Percentiles rank a stretch among this genome's conserved stretches.
phyloP scores from a whole-genome alignment of 768 basidiomycete species.

The Naganishia vaughanmartiniae region DNA sequence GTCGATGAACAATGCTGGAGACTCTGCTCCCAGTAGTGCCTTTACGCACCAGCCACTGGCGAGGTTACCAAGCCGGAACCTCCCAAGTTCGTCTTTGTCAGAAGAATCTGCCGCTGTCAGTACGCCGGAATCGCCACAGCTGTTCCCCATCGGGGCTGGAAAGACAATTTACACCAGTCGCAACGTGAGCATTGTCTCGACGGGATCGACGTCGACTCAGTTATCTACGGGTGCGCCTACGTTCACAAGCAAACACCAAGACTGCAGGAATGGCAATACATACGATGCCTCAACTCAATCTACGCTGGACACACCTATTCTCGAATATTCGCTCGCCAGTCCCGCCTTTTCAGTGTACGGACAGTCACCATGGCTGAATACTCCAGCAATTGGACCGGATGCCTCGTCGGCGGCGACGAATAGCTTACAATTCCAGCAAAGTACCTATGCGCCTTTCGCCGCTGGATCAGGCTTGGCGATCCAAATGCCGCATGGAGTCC shows the following conservation, averaged over 20 bases:
- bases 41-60: slow-evolving; percentile 23
- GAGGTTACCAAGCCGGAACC: neutral
- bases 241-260: neutral
- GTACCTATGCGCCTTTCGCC: neutral
- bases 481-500: neutral
- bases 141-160: slow-evolving; percentile 16
- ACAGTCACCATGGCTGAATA: slow-evolving; percentile 24
- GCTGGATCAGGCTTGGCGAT: slow-evolving; percentile 14
- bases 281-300: neutral
- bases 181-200: neutral
- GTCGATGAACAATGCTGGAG: slow-evolving; percentile 17
- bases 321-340: slow-evolving; percentile 22
- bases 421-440: slow-evolving; percentile 8
- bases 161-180: slow-evolving; percentile 7
- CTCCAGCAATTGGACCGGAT: slow-evolving; percentile 1
- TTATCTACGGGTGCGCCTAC: slow-evolving; percentile 1
- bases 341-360: slow-evolving; percentile 18
- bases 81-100: slow-evolving; percentile 4
- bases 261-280: neutral
- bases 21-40: slow-evolving; percentile 12
- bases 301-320: slow-evolving; percentile 9
- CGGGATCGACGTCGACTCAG: neutral
- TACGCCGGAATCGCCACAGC: slow-evolving; percentile 7
- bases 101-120: neutral
- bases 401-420: neutral